Evolutionary conservation across 257 asterid genomes (phyloP), one percentile per base, ranked within the genome.

Genomic region (Penstemon davidsonii): DNA sequence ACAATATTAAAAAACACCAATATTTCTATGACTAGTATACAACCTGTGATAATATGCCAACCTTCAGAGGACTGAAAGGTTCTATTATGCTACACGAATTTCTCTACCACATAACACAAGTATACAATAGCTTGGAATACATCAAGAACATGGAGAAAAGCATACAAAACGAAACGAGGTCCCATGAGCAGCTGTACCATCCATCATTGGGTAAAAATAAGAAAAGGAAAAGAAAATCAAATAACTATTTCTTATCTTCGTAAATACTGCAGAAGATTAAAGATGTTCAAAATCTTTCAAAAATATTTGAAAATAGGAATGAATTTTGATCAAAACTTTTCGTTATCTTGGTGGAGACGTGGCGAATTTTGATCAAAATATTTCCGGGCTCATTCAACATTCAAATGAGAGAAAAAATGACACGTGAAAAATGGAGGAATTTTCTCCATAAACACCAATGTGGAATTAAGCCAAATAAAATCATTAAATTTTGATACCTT

Each of bases 81-180:
- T 47, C 7, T 18, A 38, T 57, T 69, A n/a, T 37, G 41, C 62
- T 60, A 65, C 73, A 69, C 40, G 58, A 72, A 3, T 40, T 42
- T 42, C 1, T 46, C n/a, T 5, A 13, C 51, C 51, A n/a, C n/a
- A 36, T 46, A 46, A 43, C 51, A 43, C 59, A 68, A 53, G 45
- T 57, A 69, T 13, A 53, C 8, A 12, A 7, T 15, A 55, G 37
- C 60, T 55, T 55, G 40, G 7, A 55, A 55, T 55, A 55, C 40
- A 55, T 25, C 9, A 25, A 18, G 60, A 55, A 55, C 60, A 5
- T 18, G 60, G 40, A 55, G 60, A 55, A 19, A 25, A 55, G 60
- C 60, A 55, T 19, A 55, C 52, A 55, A 41, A 9, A 6, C 18
- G 51, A 43, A 12, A 61, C 36, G 43, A 42, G 6, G 10, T n/a